Evolutionary conservation across 2,329 filamentous ascomycete genomes (phyloP), one percentile per base, ranked within the genome.

Genomic region (Aspergillus amoenus): DNA sequence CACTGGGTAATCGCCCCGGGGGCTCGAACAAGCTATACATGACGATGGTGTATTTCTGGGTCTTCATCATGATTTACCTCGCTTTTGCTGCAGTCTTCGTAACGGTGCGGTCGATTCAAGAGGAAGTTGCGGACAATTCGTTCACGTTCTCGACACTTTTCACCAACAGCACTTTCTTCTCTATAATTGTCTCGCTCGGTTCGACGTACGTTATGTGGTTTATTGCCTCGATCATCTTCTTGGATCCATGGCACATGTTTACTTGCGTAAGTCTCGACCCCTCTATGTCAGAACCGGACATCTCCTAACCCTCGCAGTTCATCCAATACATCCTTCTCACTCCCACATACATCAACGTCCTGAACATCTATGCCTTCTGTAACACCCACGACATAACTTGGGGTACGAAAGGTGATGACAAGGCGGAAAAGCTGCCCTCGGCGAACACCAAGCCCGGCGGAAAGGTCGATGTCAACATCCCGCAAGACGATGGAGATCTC

Each of bases 161-260:
- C 77, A 88, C 86, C 67, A 96, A 99, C 74, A 82, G 86, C 61
- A 85, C 95, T 57, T 97, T 99, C 79, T 92, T 94, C 75, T 95
- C 91, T 34, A 83, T 99, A 61, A 94, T 99, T 66, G 86, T 99
- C 51, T 97, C 93, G 0, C 84, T 97, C 68, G 84, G 90, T 68
- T 94, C 92, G 11, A 99, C 94, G 0, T 99, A 94, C 72, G 83
- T 95, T 61, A 87, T 99, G 68, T 99, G 93, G 89, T 84, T 97
- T 58, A 78, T 99, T 50, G 89, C 91, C 0, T 96, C 92, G 8
- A 82, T 99, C 64, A 81, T 99, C 65, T 97, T 97, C 87, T 87
- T 97, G 75, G 94, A 99, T 73, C 94, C 94, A 4, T 99, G 94
- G 93, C 94, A 99, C 78, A 97, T 99, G 92, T 83, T 96, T 74